Base-by-base conservation (phyloP, 495 filamentous ascomycete genomes). In the Aspergillus incahuasiensis region DNA sequence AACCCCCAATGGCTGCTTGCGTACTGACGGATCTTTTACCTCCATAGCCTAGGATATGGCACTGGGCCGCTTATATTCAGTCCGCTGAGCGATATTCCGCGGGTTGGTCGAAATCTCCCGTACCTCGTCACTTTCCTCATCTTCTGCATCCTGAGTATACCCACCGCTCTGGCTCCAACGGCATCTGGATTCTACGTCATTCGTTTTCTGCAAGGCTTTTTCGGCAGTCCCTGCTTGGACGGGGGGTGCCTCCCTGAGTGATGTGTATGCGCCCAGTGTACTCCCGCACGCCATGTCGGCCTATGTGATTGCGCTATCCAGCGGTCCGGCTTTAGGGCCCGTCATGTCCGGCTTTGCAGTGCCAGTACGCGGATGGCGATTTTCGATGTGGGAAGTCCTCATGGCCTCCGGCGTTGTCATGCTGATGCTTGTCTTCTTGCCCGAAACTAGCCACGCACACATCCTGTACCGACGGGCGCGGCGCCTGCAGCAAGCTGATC, bases 171-270 rank as follows among this genome's bases (percentile, higher is more conserved):
- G 3, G 25, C 25, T 8, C 25, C 3, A 0, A 55, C 39, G 6
- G 40, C 48, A 13, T 52, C 45, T 6, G 56, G 59, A 0, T 58
- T 62, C 12, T 47, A 50, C n/a, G 28, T 74, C 24, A 74, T 81
- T 48, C 78, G 79, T 1, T 80, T 81, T 54, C 57, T 82, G 1
- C 76, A 76, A 32, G 79, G 79, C 4, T 76, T 80, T 55, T 74
- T 80, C 51, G 79, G 79, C 20, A 71, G 68, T 7, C 79, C 79
- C 0, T 74, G 70, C 39, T 68, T 82, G 6, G 79, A 81, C 61
- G 0, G 66, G 63, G 3, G 66, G 61, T 6, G 66, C 63, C 12
- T 62, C 63, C 8, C 59, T 59, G n/a, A 63, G 57, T 1, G 68
- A 74, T 38, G 57, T 70, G 20, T 28, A 11, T 5, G 3, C 2